Conservation (phyloP, 768 basidiomycete genomes). For the Boletus patriciae region DNA sequence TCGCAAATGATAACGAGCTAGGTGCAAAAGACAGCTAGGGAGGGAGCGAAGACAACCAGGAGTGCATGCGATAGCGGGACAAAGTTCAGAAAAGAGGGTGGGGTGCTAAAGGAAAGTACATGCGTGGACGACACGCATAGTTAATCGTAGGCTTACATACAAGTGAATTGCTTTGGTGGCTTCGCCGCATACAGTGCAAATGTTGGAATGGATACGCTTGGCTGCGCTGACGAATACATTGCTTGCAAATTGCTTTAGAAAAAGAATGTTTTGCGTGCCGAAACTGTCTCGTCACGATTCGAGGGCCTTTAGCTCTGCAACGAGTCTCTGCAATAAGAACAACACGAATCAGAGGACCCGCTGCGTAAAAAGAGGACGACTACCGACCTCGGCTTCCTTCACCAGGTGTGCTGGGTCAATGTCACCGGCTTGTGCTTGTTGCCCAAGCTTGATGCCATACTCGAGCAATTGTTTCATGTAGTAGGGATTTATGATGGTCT, state of each 20-base stretch:
- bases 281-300: slow-evolving; percentile 33
- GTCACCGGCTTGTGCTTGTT: slow-evolving; percentile 36
- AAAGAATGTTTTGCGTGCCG: slow-evolving; percentile 1
- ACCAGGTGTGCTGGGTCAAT: slow-evolving; percentile 48
- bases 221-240: slow-evolving; percentile 29
- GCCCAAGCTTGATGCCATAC: slow-evolving; percentile 68
- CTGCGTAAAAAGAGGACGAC: neutral
- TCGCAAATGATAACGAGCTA: slow-evolving; percentile 12
- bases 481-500: slow-evolving; percentile 74
- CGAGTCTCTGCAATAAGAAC: slow-evolving; percentile 49
- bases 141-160: slow-evolving; percentile 33
- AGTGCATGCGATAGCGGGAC: slow-evolving; percentile 21
- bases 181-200: slow-evolving; percentile 30
- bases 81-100: slow-evolving; percentile 5
- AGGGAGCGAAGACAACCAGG: slow-evolving; percentile 28
- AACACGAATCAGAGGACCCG: neutral
- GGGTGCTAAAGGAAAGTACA: slow-evolving; percentile 29
- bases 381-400: slow-evolving; percentile 57
- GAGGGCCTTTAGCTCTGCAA: slow-evolving; percentile 58
- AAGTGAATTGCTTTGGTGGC: slow-evolving; percentile 26
- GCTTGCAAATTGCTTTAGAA: slow-evolving; percentile 19
- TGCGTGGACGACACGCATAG: slow-evolving; percentile 16
- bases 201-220: slow-evolving; percentile 23
- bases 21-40: slow-evolving; percentile 17
- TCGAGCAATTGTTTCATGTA: slow-evolving; percentile 75